Conservation (phyloP, 1,284 basidiomycete species). For the Trichosporon coremiiforme region DNA sequence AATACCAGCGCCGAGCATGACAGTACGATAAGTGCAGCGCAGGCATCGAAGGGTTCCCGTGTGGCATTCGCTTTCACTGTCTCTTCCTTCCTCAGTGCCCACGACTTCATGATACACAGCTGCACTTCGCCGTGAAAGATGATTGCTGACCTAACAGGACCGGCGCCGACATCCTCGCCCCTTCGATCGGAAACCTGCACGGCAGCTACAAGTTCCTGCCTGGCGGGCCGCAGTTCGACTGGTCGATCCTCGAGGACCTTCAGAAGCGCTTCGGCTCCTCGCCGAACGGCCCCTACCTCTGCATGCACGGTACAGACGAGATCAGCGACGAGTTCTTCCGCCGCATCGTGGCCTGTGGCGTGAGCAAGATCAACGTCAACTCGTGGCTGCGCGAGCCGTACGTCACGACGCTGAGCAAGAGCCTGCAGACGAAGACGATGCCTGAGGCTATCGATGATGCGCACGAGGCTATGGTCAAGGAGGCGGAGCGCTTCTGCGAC, state of each 20-base stretch:
- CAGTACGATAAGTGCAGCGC: too few relatives aligned
- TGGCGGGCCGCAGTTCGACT: slow-evolving; percentile 49
- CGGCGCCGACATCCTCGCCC: slow-evolving; percentile 58
- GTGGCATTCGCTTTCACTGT: too few relatives aligned
- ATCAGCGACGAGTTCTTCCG: slow-evolving; percentile 52
- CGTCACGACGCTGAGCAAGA: slow-evolving; percentile 41
- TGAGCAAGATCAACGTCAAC: slow-evolving; percentile 57
- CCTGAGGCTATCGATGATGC: slow-evolving; percentile 55
- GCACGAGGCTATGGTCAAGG: slow-evolving; percentile 47
- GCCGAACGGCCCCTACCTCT: slow-evolving; percentile 39
- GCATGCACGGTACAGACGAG: slow-evolving; percentile 56
- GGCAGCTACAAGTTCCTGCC: slow-evolving; percentile 52
- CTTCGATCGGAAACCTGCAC: slow-evolving; percentile 58
- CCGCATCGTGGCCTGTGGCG: slow-evolving; percentile 52
- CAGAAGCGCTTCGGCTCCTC: slow-evolving; percentile 34
- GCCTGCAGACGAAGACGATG: slow-evolving; percentile 46
- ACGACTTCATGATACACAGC: too few relatives aligned
- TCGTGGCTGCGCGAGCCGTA: slow-evolving; percentile 56
- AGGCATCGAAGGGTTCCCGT: too few relatives aligned
- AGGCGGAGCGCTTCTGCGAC: slow-evolving; percentile 49
- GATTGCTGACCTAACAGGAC: slow-evolving; percentile 35
- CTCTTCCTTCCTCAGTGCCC: too few relatives aligned
- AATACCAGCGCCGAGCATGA: too few relatives aligned
- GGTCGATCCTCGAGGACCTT: slow-evolving; percentile 42
- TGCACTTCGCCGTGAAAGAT: too few relatives aligned